phyloP scores from a whole-genome alignment of 148 eudicot genomes.

The Salicornia ramosissima region DNA sequence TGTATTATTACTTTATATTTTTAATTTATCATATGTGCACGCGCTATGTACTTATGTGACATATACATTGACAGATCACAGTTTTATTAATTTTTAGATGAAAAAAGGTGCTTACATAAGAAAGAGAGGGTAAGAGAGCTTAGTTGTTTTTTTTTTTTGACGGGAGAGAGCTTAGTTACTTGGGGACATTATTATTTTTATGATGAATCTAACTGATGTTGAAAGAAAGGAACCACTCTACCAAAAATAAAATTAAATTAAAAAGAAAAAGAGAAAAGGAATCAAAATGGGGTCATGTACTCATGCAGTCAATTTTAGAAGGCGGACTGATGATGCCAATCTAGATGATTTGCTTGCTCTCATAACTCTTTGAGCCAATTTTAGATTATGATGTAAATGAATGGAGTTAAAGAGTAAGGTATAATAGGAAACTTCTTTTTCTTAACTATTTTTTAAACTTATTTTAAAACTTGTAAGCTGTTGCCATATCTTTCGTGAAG shows the following conservation, averaged over 20 bases:
- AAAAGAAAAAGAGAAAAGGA: no score
- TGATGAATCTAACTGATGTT: constrained; percentile 28
- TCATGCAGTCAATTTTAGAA: constrained; percentile 32
- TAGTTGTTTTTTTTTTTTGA: no score
- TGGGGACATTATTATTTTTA: constrained; percentile 22
- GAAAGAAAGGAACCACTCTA: constrained; percentile 31
- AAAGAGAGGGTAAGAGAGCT: constrained; percentile 15
- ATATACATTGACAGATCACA: constrained; percentile 22
- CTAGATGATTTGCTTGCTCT: constrained; percentile 18
- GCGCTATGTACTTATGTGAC: constrained; percentile 27
- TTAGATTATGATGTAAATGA: constrained; percentile 19
- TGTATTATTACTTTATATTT: constrained; percentile 17
- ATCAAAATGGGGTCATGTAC: constrained; percentile 25
- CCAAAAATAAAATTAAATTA: no score
- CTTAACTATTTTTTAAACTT: constrained; percentile 7
- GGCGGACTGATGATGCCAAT: constrained; percentile 32
- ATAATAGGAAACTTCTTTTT: constrained; percentile 18
- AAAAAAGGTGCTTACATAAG: constrained; percentile 36
- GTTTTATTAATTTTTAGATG: constrained; percentile 29
- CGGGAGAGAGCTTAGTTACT: constrained; percentile 10
- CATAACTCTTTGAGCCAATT: constrained; percentile 12
- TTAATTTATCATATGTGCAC: constrained; percentile 29
- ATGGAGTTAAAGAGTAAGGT: constrained; percentile 7
- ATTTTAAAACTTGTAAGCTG: constrained; percentile 17
- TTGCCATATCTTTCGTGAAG: constrained; percentile 13